Conservation (phyloP, 768 basidiomycete genomes). For the Mycena alexandri region DNA sequence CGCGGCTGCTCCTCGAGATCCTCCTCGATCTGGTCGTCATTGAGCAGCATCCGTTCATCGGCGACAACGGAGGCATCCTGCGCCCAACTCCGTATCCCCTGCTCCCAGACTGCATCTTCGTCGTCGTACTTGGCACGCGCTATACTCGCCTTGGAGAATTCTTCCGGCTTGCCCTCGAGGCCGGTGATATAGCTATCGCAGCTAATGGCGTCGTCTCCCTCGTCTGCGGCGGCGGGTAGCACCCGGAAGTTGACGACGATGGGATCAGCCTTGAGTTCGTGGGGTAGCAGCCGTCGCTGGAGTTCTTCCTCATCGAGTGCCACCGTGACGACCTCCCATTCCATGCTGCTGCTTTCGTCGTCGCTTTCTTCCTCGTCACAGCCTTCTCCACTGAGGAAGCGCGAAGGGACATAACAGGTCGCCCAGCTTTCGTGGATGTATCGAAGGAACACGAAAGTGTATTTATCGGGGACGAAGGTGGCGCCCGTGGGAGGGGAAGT, state of each 20-base stretch:
- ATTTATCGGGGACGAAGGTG: too few species aligned
- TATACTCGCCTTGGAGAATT: conserved; percentile 7
- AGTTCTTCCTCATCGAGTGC: conserved; percentile 4
- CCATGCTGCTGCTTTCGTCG: conserved; percentile 1
- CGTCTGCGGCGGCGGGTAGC: not conserved
- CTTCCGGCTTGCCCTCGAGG: conserved; percentile 20
- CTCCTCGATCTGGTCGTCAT: conserved; percentile 19
- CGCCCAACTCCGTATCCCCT: conserved; percentile 13
- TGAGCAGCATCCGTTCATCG: conserved; percentile 7
- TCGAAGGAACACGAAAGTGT: too few species aligned
- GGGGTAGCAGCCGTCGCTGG: conserved; percentile 13
- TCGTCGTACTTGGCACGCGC: not conserved
- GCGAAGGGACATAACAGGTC: not conserved
- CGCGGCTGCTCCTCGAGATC: conserved; percentile 22
- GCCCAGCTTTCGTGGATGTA: too few species aligned
- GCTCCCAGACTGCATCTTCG: conserved; percentile 8
- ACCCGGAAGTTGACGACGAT: not conserved
- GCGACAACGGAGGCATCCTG: not conserved
- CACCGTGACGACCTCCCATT: not conserved
- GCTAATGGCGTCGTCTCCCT: conserved; percentile 6
- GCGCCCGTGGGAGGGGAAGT: too few species aligned
- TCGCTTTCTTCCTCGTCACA: not conserved
- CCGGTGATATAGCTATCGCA: conserved; percentile 13
- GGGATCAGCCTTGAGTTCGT: conserved; percentile 6
- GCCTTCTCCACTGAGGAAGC: conserved; percentile 14